Evolutionary conservation across 108 stramenopile genomes (phyloP).

Genomic region (Nitzschia sp.): DNA sequence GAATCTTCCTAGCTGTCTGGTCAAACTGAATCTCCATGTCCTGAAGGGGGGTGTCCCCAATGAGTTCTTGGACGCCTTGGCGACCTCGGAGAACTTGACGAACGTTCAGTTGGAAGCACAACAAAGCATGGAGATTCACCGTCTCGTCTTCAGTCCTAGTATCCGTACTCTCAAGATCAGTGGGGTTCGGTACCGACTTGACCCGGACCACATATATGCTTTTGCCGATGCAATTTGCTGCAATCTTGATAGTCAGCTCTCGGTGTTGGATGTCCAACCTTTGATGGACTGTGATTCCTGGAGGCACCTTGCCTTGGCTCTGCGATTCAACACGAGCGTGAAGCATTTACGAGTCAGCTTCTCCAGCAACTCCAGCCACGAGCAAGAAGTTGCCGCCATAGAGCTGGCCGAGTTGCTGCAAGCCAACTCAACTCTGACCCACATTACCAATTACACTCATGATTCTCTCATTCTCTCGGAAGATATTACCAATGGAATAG

Average conservation of each 20-base stretch:
- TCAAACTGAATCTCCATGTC: slow-evolving; percentile 1
- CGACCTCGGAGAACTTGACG: not conserved
- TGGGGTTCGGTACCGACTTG: not conserved
- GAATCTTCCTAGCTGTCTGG: slow-evolving; percentile 7
- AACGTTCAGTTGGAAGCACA: slow-evolving; percentile 8
- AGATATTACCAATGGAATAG: not conserved
- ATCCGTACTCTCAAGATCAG: slow-evolving; percentile 1
- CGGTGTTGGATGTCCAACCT: slow-evolving; percentile 15
- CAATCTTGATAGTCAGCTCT: not conserved
- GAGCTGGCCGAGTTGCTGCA: slow-evolving; percentile 14
- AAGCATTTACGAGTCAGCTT: not conserved
- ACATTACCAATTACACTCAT: slow-evolving; percentile 9
- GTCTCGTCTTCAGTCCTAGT: slow-evolving; percentile 1
- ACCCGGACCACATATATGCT: slow-evolving; percentile 6
- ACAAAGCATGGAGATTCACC: slow-evolving; percentile 6
- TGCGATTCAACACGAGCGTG: slow-evolving; percentile 10
- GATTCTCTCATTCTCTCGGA: not conserved
- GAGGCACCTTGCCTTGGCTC: not conserved
- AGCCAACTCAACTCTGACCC: slow-evolving; percentile 3
- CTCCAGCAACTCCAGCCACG: not conserved
- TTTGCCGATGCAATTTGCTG: slow-evolving; percentile 5
- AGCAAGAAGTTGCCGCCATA: slow-evolving; percentile 8
- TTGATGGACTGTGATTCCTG: not conserved
- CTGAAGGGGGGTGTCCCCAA: not conserved
- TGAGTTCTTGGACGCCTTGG: slow-evolving; percentile 1